Percentiles rank a stretch among this genome's conserved stretches.
Conservation (phyloP, 106 monocot genomes). For the Dendrobium huoshanense region DNA sequence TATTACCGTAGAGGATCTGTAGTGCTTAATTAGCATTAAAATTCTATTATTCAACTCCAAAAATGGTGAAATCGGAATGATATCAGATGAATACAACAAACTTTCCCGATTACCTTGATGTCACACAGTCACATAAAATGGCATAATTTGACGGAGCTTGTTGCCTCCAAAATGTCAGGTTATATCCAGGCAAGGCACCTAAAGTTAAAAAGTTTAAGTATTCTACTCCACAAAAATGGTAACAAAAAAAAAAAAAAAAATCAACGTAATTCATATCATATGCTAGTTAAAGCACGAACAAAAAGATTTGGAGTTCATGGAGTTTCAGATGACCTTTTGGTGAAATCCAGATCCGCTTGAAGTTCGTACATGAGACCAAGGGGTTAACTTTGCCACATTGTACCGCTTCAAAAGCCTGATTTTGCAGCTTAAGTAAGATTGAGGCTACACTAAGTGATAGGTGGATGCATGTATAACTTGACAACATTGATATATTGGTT, state of each 20-base stretch:
- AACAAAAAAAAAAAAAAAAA: background rate
- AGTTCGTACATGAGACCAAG: slow-evolving; percentile 74
- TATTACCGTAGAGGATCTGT: background rate
- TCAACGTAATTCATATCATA: background rate
- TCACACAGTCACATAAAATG: slow-evolving; percentile 92
- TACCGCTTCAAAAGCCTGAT: slow-evolving; percentile 64
- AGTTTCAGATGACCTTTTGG: slow-evolving; percentile 49
- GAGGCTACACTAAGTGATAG: slow-evolving; percentile 81
- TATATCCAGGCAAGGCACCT: slow-evolving; percentile 53
- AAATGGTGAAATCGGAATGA: background rate
- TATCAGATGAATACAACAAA: background rate
- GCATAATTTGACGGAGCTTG: slow-evolving; percentile 94
- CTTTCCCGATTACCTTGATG: slow-evolving; percentile 58
- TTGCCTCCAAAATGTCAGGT: slow-evolving; percentile 95
- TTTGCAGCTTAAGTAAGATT: slow-evolving; percentile 78
- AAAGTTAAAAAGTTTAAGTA: slow-evolving; percentile 14
- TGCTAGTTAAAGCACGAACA: background rate
- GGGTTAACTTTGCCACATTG: slow-evolving; percentile 74
- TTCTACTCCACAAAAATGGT: background rate
- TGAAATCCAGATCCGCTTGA: slow-evolving; percentile 73
- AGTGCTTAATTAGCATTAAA: background rate
- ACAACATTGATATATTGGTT: slow-evolving; percentile 67
- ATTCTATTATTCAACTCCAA: background rate
- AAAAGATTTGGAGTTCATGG: background rate
- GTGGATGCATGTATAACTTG: slow-evolving; percentile 71